Evolutionary conservation across 768 basidiomycete species (phyloP).

Genomic region (Gloeopeniophorella convolvens): DNA sequence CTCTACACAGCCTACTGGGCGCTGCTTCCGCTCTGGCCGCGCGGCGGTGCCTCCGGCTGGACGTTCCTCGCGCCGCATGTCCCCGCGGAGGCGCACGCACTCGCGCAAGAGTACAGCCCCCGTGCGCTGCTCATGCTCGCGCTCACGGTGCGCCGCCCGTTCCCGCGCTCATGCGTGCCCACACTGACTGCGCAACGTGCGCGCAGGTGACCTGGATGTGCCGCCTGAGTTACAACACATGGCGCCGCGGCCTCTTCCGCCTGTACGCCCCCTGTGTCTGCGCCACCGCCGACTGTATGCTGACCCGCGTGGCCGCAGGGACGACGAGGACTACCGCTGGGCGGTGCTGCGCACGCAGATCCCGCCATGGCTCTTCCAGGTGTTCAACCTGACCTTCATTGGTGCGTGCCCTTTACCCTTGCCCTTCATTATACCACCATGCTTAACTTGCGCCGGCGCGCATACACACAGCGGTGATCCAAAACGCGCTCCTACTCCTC

Average conservation of each 20-base stretch:
- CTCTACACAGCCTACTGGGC: conserved; percentile 82
- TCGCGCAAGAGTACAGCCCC: conserved; percentile 50
- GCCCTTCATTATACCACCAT: not conserved
- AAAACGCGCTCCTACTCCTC: conserved; percentile 74
- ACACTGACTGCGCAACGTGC: not conserved
- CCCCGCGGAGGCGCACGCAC: conserved; percentile 36
- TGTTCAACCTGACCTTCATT: conserved; percentile 69
- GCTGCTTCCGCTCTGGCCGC: conserved; percentile 56
- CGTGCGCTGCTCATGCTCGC: conserved; percentile 71
- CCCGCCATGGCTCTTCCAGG: conserved; percentile 48
- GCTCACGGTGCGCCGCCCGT: conserved; percentile 50
- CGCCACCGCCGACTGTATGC: not conserved
- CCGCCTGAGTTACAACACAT: conserved; percentile 75
- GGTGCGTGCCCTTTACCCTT: conserved; percentile 31
- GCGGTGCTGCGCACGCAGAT: conserved; percentile 59
- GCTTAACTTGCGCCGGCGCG: conserved; percentile 8
- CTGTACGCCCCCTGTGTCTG: conserved; percentile 39
- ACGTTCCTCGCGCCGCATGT: conserved; percentile 52
- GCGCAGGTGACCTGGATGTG: conserved; percentile 51
- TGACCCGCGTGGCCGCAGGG: conserved; percentile 31
- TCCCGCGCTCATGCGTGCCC: too few species aligned
- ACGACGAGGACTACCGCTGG: conserved; percentile 94
- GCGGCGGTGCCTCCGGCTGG: conserved; percentile 20
- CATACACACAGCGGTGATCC: conserved; percentile 57
- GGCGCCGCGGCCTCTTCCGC: conserved; percentile 73